These are phyloP conservation scores for Amanita brunnescens DNA, from an alignment of 768 basidiomycete genomes.

Conservation along the genomic window DNA sequence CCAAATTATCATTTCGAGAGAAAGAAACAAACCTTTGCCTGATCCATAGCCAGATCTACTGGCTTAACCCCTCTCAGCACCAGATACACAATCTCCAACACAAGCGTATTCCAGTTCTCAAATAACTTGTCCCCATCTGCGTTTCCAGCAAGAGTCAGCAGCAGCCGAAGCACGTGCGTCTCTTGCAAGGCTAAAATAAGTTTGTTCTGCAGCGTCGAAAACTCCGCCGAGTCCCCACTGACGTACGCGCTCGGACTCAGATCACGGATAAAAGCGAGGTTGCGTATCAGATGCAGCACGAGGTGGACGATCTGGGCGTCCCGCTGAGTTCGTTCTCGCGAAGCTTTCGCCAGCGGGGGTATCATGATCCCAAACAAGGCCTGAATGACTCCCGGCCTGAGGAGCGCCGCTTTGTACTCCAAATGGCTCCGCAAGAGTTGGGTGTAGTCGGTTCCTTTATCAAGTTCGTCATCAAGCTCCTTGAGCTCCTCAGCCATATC, in stretches of 20 bases:
- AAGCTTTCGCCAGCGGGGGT: constrained; percentile 65
- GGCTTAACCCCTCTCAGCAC: constrained; percentile 78
- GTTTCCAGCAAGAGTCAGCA: constrained; percentile 83
- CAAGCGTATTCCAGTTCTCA: constrained; percentile 79
- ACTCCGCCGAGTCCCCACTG: constrained; percentile 74
- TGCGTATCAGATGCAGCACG: constrained; percentile 82
- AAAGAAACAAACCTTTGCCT: constrained; percentile 53
- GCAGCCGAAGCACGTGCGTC: constrained; percentile 63
- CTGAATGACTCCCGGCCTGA: constrained; percentile 59
- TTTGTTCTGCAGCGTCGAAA: constrained; percentile 68
- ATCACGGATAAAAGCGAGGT: constrained; percentile 92
- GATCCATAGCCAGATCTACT: constrained; percentile 43
- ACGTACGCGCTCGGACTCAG: constrained; percentile 59
- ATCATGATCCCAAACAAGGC: constrained; percentile 69
- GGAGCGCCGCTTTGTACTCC: constrained; percentile 78
- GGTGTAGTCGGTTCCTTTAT: constrained; percentile 83
- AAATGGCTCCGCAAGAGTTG: constrained; percentile 73
- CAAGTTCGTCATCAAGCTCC: constrained; percentile 79
- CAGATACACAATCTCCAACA: constrained; percentile 90
- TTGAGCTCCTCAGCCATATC: constrained; percentile 91
- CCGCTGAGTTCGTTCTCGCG: constrained; percentile 62
- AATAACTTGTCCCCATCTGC: constrained; percentile 68
- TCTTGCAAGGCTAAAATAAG: constrained; percentile 65
- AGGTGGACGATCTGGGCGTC: constrained; percentile 87
- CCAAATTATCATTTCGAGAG: no score